A percentile compares a stretch with the other conserved stretches of the same genome.
Evolutionary conservation across 352 stramenopile genomes (phyloP).

Genomic region (Phytophthora ohioensis): DNA sequence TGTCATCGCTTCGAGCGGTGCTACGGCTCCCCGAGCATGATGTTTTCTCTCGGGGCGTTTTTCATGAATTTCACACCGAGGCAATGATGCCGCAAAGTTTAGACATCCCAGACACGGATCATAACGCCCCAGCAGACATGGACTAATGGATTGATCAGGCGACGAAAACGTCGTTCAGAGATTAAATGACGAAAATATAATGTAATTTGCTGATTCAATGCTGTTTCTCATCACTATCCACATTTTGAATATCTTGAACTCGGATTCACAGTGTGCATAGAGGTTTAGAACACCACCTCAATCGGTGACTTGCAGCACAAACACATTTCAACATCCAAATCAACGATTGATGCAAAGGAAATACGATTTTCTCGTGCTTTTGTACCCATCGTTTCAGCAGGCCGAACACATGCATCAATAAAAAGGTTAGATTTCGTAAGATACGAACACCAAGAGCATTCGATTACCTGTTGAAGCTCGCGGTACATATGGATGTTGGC

Average conservation of each 20-base stretch:
- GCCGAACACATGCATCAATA: slow-evolving; percentile 10
- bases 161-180: not conserved
- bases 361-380: slow-evolving; percentile 21
- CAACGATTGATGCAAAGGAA: slow-evolving; percentile 13
- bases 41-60: slow-evolving; percentile 9
- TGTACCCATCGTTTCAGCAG: slow-evolving; percentile 19
- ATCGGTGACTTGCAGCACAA: not conserved
- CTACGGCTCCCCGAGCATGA: slow-evolving; percentile 9
- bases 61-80: not conserved
- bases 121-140: not conserved
- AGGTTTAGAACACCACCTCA: not conserved
- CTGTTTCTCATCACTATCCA: not conserved
- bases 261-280: slow-evolving; percentile 1
- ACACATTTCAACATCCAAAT: slow-evolving; percentile 19
- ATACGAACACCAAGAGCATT: not conserved
- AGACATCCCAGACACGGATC: slow-evolving; percentile 9
- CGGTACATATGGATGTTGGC: slow-evolving; percentile 2
- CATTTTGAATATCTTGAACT: not conserved
- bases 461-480: not conserved
- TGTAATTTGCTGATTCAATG: not conserved
- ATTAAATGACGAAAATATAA: too few species aligned
- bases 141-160: too few species aligned
- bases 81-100: slow-evolving; percentile 7
- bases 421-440: not conserved
- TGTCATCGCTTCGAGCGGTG: slow-evolving; percentile 1